A percentile compares a stretch with the other conserved stretches of the same genome.
phyloP scores from a whole-genome alignment of 2,329 filamentous ascomycete species.

The Geosmithia putterillii region DNA sequence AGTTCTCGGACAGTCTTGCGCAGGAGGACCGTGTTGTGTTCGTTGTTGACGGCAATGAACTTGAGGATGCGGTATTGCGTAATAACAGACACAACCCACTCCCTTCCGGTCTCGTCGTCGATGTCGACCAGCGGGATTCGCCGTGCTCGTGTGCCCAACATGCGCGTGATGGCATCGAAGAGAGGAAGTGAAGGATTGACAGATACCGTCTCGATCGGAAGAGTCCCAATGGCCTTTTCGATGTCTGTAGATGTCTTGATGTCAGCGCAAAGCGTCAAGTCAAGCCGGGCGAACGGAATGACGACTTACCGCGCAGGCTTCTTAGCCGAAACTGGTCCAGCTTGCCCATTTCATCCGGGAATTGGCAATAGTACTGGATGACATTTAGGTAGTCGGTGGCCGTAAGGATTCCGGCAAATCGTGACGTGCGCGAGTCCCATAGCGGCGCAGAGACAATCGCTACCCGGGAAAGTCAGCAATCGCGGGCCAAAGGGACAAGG shows the following conservation, averaged over 20 bases:
- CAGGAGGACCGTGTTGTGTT: constrained; percentile 74
- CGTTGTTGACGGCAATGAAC: constrained; percentile 90
- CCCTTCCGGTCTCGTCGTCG: constrained; percentile 84
- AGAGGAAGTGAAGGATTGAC: constrained; percentile 82
- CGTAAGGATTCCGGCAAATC: constrained; percentile 87
- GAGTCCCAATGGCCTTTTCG: constrained; percentile 83
- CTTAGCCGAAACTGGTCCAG: constrained; percentile 90
- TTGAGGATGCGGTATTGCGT: constrained; percentile 98
- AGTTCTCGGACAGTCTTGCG: constrained; percentile 81
- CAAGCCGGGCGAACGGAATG: background rate
- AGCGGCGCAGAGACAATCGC: constrained; percentile 94
- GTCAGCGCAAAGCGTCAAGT: constrained; percentile 8
- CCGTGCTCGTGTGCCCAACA: constrained; percentile 86
- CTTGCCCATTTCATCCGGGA: constrained; percentile 76
- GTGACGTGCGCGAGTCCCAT: constrained; percentile 89
- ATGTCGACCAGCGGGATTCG: constrained; percentile 88
- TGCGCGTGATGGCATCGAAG: constrained; percentile 88
- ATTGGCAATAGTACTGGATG: constrained; percentile 98
- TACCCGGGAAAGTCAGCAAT: constrained; percentile 19
- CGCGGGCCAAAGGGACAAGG: background rate
- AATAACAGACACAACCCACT: constrained; percentile 91
- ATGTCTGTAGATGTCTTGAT: constrained; percentile 55
- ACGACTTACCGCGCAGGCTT: constrained; percentile 69
- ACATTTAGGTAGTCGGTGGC: constrained; percentile 98
- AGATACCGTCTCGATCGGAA: constrained; percentile 89